These are phyloP conservation scores for Boletellus ananas DNA, from an alignment of 768 basidiomycete genomes.

Conservation along the genomic window DNA sequence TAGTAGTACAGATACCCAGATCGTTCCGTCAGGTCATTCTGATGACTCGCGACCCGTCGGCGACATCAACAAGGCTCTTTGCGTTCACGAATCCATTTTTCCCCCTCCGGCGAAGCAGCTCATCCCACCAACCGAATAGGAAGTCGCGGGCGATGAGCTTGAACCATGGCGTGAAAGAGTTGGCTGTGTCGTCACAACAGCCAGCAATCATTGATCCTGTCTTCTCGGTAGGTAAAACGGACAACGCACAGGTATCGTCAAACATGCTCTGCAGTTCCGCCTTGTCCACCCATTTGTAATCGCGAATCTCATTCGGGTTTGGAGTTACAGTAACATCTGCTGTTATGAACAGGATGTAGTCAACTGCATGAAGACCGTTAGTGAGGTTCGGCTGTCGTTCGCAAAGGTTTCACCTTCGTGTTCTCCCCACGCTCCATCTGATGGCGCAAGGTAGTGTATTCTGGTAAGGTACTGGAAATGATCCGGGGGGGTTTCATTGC, in stretches of 20 bases:
- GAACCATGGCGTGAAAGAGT: conserved; percentile 98
- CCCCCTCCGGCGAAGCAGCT: conserved; percentile 62
- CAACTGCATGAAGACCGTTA: conserved; percentile 55
- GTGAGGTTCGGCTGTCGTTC: neutral
- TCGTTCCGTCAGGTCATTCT: conserved; percentile 45
- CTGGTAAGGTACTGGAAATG: conserved; percentile 92
- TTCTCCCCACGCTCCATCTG: conserved; percentile 92
- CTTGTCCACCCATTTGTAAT: conserved; percentile 88
- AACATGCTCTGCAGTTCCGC: conserved; percentile 91
- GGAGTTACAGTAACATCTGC: conserved; percentile 78
- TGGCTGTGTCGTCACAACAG: conserved; percentile 42
- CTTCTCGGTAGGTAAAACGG: conserved; percentile 1
- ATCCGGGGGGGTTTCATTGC: conserved; percentile 69
- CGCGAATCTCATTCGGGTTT: conserved; percentile 89
- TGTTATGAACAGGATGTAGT: conserved; percentile 95
- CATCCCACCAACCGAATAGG: conserved; percentile 98
- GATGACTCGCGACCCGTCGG: conserved; percentile 70
- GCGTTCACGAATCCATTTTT: conserved; percentile 52
- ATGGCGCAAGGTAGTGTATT: conserved; percentile 97
- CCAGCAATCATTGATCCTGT: neutral
- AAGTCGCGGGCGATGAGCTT: conserved; percentile 96
- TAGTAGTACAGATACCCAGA: neutral
- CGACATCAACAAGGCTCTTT: conserved; percentile 50
- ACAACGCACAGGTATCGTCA: conserved; percentile 58
- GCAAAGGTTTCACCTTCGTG: conserved; percentile 70